Evolutionary conservation across 208 protist species (phyloP).

Genomic region (Tritrichomonas musculus): DNA sequence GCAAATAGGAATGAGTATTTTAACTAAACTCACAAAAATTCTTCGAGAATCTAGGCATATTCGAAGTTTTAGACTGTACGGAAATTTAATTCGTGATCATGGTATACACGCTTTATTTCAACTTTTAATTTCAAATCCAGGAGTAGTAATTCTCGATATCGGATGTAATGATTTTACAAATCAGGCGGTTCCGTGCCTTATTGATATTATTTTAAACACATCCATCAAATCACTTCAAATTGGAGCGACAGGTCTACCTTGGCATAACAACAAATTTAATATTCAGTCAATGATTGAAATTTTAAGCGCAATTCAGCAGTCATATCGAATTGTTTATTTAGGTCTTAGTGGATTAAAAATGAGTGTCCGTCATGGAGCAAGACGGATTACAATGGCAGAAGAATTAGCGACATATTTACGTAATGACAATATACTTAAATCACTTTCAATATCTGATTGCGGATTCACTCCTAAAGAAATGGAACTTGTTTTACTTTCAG

Average conservation of each 20-base stretch:
- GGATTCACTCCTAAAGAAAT: background rate
- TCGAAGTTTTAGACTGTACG: background rate
- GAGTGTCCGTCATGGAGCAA: background rate
- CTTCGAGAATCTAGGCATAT: background rate
- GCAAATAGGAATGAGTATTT: background rate
- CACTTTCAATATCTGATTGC: background rate
- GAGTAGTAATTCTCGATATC: background rate
- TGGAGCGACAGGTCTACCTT: background rate
- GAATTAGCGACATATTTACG: background rate
- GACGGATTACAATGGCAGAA: background rate
- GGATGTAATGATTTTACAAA: background rate
- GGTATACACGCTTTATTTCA: background rate
- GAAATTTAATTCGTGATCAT: slow-evolving; percentile 35
- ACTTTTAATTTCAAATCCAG: background rate
- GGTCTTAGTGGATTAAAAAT: background rate
- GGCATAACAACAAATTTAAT: background rate
- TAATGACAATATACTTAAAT: background rate
- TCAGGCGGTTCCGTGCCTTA: background rate
- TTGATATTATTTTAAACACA: slow-evolving; percentile 1
- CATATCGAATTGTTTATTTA: background rate
- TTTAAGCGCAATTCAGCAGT: background rate
- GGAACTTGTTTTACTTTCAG: background rate
- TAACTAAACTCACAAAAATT: background rate
- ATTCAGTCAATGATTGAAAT: background rate
- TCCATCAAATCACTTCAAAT: background rate